Base-by-base conservation (phyloP, 2,329 filamentous ascomycete species). In the Ophiostoma ips region DNA sequence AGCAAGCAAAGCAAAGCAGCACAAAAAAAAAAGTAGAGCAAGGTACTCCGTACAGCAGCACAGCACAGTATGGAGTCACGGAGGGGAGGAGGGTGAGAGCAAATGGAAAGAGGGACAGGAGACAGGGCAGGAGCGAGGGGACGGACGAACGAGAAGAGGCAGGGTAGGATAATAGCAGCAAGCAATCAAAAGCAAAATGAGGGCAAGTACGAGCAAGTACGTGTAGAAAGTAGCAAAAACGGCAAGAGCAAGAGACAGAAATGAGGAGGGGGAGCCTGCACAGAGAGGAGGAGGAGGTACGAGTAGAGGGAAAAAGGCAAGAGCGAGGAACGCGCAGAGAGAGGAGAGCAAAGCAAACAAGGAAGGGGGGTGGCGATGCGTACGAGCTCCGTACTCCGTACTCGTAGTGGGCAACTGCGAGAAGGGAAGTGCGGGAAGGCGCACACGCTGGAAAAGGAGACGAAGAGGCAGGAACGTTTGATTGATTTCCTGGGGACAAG, bases 401-500 rank as follows among this genome's bases (percentile, higher is more conserved):
- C n/a, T n/a, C n/a, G n/a, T n/a, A 15, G 16, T 5, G 15, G n/a
- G n/a, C 37, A 15, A 40, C 18, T n/a, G 16, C 16, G 28, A 38
- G 36, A 33, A 28, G n/a, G n/a, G n/a, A 24, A 16, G 31, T n/a
- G 36, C 9, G 6, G n/a, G 19, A 31, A 47, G 33, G 28, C 19
- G 36, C 37, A 16, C 30, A 18, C 18, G 12, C 38, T 21, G 40
- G 28, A 24, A 50, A 21, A 31, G 37, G 28, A 11, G 16, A 38
- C 31, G 40, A n/a, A n/a, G n/a, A 15, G 35, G 36, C 21, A 48
- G 46, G 47, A 35, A 18, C 33, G 34, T 49, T 45, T 52, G 50
- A 40, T 38, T 46, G 46, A 34, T 49, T 34, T 49, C 41, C 46
- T 52, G 40, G 46, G 46, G 40, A 51, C 36, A 35, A 46, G 35